Evolutionary conservation across 208 protist genomes (phyloP), one percentile per base, ranked within the genome.

Genomic region (Trypanosoma melophagium): DNA sequence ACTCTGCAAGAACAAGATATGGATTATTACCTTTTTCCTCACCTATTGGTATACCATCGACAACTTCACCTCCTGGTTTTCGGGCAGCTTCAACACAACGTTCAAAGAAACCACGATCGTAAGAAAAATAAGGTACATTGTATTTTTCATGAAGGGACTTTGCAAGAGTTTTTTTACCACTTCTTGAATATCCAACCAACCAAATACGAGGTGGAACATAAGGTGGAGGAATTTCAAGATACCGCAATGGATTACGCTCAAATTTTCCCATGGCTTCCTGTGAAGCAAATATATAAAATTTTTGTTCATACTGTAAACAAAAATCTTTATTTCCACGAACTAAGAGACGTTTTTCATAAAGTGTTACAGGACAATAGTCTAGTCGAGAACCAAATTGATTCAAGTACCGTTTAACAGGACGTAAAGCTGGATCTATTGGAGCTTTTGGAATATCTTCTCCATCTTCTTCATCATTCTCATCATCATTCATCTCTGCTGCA

Each of bases 351-450:
- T 83, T 77, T 53, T 90, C 77, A 49, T 83, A 66, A 28, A 94
- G 65, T 21, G 89, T 89, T 35, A 97, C 92, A 8, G 92, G 92
- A 65, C 92, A 97, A 77, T 90, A 95, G 53, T 94, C 49, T 13
- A 93, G 71, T 5, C 74, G 60, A 8, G 71, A 74, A 56, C 92
- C 92, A 63, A 97, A 94, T 72, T 95, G 88, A 55, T 94, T 80
- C 44, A 93, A 65, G 47, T 92, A 93, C 50, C 77, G 71, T 4
- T 74, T 77, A 22, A 61, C 68, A 17, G 87, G 87, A 55, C 70
- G 71, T 22, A 85, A 42, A n/a, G 79, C 73, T 0, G 79, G 80
- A 67, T 92, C 67, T 16, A 64, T 54, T 14, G 42, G 62, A 35
- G 55, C 60, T 24, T 25, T 41, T n/a, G 28, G 28, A 63, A 25